Evolutionary conservation across 2,329 filamentous ascomycete species (phyloP).

Genomic region (Scytalidium lignicola): DNA sequence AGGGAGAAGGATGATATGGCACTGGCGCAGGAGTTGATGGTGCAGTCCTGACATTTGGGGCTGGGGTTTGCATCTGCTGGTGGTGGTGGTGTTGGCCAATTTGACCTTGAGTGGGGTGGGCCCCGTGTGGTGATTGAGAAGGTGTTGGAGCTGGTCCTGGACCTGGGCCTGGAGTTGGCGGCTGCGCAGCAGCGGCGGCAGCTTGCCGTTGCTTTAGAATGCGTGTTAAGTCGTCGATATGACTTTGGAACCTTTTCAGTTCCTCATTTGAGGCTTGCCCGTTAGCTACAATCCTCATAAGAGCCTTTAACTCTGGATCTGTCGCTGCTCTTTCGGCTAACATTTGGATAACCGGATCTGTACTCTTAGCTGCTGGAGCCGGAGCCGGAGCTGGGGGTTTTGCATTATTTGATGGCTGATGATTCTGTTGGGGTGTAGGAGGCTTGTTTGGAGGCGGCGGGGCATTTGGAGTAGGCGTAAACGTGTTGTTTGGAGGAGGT

Average conservation of each 20-base stretch:
- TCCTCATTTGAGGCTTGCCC: slow-evolving; percentile 68
- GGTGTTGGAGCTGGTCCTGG: slow-evolving; percentile 5
- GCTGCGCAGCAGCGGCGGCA: slow-evolving; percentile 29
- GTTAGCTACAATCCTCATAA: slow-evolving; percentile 80
- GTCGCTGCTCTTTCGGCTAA: slow-evolving; percentile 70
- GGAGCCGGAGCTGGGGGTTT: slow-evolving; percentile 9
- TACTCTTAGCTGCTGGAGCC: slow-evolving; percentile 30
- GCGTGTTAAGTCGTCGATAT: slow-evolving; percentile 73
- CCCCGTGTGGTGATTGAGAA: slow-evolving; percentile 11
- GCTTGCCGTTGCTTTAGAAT: slow-evolving; percentile 56
- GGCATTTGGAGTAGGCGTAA: slow-evolving; percentile 2
- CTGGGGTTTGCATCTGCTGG: slow-evolving; percentile 16
- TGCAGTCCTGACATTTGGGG: slow-evolving; percentile 10
- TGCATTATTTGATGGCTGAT: slow-evolving; percentile 5
- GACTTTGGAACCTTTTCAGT: slow-evolving; percentile 69
- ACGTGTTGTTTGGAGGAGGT: slow-evolving; percentile 8
- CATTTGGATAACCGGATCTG: slow-evolving; percentile 78
- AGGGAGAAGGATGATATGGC: slow-evolving; percentile 8
- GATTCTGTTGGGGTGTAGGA: slow-evolving; percentile 3
- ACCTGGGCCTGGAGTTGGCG: background rate
- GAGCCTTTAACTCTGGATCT: slow-evolving; percentile 65
- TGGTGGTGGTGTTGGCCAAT: slow-evolving; percentile 10
- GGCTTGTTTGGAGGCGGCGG: slow-evolving; percentile 5
- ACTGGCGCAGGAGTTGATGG: slow-evolving; percentile 10
- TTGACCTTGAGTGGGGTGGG: slow-evolving; percentile 12